A percentile compares a stretch with the other conserved stretches of the same genome.
Conservation (phyloP, 1,284 basidiomycete species). For the Omphalotus olearius region DNA sequence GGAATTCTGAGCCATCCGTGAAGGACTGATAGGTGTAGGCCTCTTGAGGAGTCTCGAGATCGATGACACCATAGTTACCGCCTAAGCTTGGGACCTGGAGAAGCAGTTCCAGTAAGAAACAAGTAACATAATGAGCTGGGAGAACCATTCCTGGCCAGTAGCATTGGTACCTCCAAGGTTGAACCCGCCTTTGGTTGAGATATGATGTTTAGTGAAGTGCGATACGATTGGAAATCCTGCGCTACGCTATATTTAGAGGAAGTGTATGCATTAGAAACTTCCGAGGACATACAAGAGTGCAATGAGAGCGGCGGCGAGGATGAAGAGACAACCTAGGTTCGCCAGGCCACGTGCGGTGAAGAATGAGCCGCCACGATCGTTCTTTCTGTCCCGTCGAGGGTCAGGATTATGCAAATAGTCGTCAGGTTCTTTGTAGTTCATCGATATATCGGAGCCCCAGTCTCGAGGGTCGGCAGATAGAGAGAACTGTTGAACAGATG, state of each 20-base stretch:
- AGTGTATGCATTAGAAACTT: background rate
- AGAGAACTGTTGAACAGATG: conserved; percentile 35
- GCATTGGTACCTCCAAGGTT: conserved; percentile 74
- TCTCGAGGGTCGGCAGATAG: conserved; percentile 47
- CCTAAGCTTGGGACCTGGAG: conserved; percentile 41
- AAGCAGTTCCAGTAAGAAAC: background rate
- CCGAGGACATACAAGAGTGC: conserved; percentile 43
- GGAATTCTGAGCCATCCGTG: conserved; percentile 41
- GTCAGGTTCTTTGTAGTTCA: conserved; percentile 45
- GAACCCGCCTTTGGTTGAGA: conserved; percentile 41
- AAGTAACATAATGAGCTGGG: background rate
- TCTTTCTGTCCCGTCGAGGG: conserved; percentile 21
- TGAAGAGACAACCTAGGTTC: conserved; percentile 62
- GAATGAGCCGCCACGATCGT: conserved; percentile 26
- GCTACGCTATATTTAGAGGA: conserved; percentile 24
- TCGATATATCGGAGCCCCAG: conserved; percentile 48
- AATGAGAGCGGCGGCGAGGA: conserved; percentile 46
- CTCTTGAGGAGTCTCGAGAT: conserved; percentile 57
- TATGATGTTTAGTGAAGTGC: conserved; percentile 36
- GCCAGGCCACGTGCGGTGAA: conserved; percentile 48
- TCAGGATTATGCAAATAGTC: conserved; percentile 57
- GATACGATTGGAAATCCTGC: conserved; percentile 51
- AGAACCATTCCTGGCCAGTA: conserved; percentile 22
- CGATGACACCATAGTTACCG: conserved; percentile 60
- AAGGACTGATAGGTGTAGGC: conserved; percentile 46